Base-by-base conservation (phyloP, 495 filamentous ascomycete genomes). In the Rostrohypoxylon terebratum region DNA sequence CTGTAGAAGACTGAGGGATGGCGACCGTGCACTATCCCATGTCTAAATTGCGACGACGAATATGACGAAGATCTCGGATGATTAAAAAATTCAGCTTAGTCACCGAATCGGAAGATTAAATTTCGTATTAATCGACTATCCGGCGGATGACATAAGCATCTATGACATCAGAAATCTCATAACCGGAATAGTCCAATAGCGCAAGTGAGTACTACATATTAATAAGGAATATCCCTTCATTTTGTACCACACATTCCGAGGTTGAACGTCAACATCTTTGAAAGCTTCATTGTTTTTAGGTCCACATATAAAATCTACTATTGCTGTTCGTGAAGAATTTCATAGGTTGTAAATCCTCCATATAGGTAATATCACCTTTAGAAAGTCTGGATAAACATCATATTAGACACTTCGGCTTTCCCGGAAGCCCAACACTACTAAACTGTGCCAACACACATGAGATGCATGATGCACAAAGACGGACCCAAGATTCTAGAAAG, bases 1-100 rank as follows among this genome's bases (percentile, higher is more conserved):
- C 38, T 62, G 20, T 54, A n/a, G 18, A 3, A 21, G 34, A 59
- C 20, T 7, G 31, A 8, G 59, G 48, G 51, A 54, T 23, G 48
- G 61, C 61, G 55, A 71, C 14, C 11, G 63, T 62, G 45, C 66
- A 63, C 63, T 71, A 66, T 64, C 62, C 60, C 74, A 74, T 78
- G 9, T 63, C 51, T 54, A 23, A 16, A n/a, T 38, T 48, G 50
- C 11, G 54, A 53, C 21, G 51, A 59, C 40, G 61, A 59, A 4
- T 31, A 62, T 59, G 8, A 23, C 5, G 48, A 62, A 53, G 42
- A 58, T 31, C 25, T 50, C 20, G 40, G 50, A 61, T 47, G 47
- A 59, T 47, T 10, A 58, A 58, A 50, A 58, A 53, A 54, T 31
- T 50, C 3, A 33, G 50, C 58, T 47, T 44, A 55, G 34, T 40